A percentile compares a stretch with the other conserved stretches of the same genome.
These are phyloP conservation scores for Marasmius oreades DNA, from an alignment of 1,284 basidiomycete genomes.

Conservation along the genomic window DNA sequence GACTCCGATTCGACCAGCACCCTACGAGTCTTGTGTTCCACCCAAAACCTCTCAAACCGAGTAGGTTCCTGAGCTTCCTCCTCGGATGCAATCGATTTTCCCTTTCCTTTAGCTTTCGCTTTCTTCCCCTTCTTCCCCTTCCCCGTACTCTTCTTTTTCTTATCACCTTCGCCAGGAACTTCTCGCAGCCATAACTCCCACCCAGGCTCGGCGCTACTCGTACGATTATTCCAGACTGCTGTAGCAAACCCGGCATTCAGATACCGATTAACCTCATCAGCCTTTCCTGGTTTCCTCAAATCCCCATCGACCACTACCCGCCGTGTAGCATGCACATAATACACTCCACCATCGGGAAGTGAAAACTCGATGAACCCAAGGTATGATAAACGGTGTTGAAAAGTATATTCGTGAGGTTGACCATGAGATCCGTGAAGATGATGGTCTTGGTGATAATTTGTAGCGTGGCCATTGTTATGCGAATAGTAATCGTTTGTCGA, in stretches of 20 bases:
- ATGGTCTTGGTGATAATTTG: neutral
- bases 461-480: neutral
- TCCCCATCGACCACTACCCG: constrained; percentile 65
- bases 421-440: neutral
- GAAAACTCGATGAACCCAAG: constrained; percentile 65
- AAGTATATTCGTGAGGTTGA: neutral
- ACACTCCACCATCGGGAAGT: constrained; percentile 63
- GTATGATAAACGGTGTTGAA: constrained; percentile 21
- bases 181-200: constrained; percentile 56
- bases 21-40: constrained; percentile 57
- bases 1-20: constrained; percentile 41
- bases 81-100: neutral
- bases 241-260: constrained; percentile 32
- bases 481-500: neutral
- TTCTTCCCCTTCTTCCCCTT: constrained; percentile 28
- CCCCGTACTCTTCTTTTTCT: constrained; percentile 18
- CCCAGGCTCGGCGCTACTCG: constrained; percentile 48
- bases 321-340: constrained; percentile 59
- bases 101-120: neutral
- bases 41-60: constrained; percentile 50
- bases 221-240: constrained; percentile 38
- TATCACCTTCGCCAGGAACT: constrained; percentile 18
- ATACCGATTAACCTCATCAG: constrained; percentile 48
- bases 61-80: constrained; percentile 18
- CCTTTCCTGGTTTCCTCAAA: constrained; percentile 44